Base-by-base conservation (phyloP, 2,329 filamentous ascomycete species). In the Orbilia ellipsospora region DNA sequence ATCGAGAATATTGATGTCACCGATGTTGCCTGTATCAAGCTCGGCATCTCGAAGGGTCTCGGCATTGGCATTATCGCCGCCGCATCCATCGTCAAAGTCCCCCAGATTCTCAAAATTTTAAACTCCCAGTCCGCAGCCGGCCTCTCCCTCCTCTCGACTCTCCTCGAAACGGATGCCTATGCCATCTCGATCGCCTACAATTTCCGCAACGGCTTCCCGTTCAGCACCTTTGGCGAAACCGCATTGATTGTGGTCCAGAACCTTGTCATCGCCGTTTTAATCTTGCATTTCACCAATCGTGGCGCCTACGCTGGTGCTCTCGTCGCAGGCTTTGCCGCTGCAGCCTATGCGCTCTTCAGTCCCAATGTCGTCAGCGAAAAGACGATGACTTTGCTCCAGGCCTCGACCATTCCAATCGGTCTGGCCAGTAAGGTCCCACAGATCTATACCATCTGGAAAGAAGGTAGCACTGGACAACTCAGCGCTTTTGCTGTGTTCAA, bases 401-500 rank as follows among this genome's bases (percentile, higher is more conserved):
- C 77, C 7, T 77, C 77, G 15, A 80, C 79, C 1, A 80, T 80
- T 40, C 79, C 90, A 16, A 82, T 99, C 79, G 90, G 93, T 59
- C 89, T 98, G 44, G 92, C 92, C 13, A 95, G 92, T 85, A 99
- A 99, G 87, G 82, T 96, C 66, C 95, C 95, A 52, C 95, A 99
- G 86, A 98, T 99, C 80, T 83, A 89, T 70, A 90, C 94, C 15
- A 93, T 98, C 80, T 94, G 89, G 85, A 86, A 88, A 79, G 86
- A 97, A 83, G 94, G 94, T 54, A 90, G 92, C 45, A 99, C 95
- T 4, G 95, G 96, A 23, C 95, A 99, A 86, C 86, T 99, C 82
- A 97, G 93, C 81, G 94, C 95, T 61, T 98, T 98, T 83, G 92
- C 95, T 73, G 93, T 99, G 79, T 97, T 99, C 88, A 98, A 97